phyloP scores from a whole-genome alignment of 345 rosid genomes.

The Brassica napus region Da-Ae NC_063437.1:7791001-7791500 shows the following conservation, averaged over 20 bases:
- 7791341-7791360: neutral
- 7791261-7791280: neutral
- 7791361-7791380: neutral
- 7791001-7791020: neutral
- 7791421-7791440: neutral
- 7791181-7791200: neutral
- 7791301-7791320: neutral
- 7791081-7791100: neutral
- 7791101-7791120: neutral
- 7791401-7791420: neutral
- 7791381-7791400: neutral
- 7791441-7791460: neutral
- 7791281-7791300: neutral
- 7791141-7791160: no score
- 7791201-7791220: neutral
- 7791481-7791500: no score
- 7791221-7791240: neutral
- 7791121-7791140: neutral
- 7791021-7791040: neutral
- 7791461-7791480: no score
- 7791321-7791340: neutral
- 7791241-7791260: neutral
- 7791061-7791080: neutral
- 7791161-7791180: neutral
- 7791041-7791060: neutral